Base-by-base conservation (phyloP, 2,329 filamentous ascomycete genomes). In the Hirsutella thompsonii region DNA sequence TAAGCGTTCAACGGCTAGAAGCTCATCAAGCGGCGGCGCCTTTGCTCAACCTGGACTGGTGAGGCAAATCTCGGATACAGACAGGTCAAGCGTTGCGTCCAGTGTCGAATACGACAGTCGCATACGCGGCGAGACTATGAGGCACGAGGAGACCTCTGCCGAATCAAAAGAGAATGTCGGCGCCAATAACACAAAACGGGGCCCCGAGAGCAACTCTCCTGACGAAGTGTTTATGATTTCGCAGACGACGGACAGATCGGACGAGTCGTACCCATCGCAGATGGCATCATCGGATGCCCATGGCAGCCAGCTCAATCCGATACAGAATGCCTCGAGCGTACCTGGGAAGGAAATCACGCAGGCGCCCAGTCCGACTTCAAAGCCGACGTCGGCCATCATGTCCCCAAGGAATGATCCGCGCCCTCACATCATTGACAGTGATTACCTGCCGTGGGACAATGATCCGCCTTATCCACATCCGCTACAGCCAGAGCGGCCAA, bases 401-500 rank as follows among this genome's bases (percentile, higher is more conserved):
- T 54, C 53, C 8, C 60, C 57, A 2, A 58, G 63, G 38, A 56
- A 66, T 42, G 58, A 67, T 23, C 52, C 54, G 8, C 59, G 62
- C 4, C 60, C 60, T 10, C 57, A 59, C 37, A 62, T 76, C 5
- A 66, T 73, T 13, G 74, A 79, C 36, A 68, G 63, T 1, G 77
- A 81, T 50, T 81, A 72, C 45, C 60, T 79, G 5, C 70, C 70
- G 0, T 79, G 76, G 74, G 58, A 64, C 0, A 61, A 70, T 18
- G 77, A 81, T 44, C 70, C 72, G 1, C 55, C 64, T 0, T 79
- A 76, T 42, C 69, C 75, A 0, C 66, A 74, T 44, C 66, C 69
- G 0, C 44, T 61, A 8, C 34, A 46, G 10, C 20, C 42, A 5
- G 44, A 44, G 36, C 26, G 19, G 23, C 42, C 41, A 20, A 46